These are phyloP conservation scores for Neolentinus lepideus DNA, from an alignment of 1,284 basidiomycete species.

Conservation along the genomic window DNA sequence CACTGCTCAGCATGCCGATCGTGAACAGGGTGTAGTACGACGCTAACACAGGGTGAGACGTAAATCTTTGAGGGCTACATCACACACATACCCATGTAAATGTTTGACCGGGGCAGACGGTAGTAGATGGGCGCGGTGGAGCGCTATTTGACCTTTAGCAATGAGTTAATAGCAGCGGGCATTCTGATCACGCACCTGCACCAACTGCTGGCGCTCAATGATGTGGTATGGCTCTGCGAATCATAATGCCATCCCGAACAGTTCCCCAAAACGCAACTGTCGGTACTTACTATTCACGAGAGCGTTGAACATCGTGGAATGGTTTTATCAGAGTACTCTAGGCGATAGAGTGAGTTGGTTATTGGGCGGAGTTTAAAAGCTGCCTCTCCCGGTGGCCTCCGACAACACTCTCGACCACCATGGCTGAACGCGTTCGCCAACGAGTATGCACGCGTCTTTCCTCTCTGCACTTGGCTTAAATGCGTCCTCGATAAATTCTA, in stretches of 20 bases:
- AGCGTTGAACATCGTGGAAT: conserved; percentile 42
- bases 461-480: background rate
- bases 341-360: conserved; percentile 6
- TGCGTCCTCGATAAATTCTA: conserved; percentile 23
- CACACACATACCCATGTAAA: conserved; percentile 36
- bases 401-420: conserved; percentile 1
- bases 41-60: conserved; percentile 27
- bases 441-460: background rate
- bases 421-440: conserved; percentile 3
- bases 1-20: conserved; percentile 44
- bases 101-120: conserved; percentile 35
- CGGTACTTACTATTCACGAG: conserved; percentile 39
- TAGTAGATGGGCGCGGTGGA: conserved; percentile 36
- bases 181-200: conserved; percentile 44
- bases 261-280: background rate
- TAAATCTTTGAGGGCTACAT: background rate
- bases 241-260: conserved; percentile 4
- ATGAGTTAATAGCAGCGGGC: background rate
- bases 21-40: conserved; percentile 46
- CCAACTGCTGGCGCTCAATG: conserved; percentile 52
- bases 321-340: conserved; percentile 6
- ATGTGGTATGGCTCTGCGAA: conserved; percentile 54
- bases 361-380: conserved; percentile 20
- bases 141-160: conserved; percentile 18
- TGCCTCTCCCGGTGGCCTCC: conserved; percentile 9